Base-by-base conservation (phyloP, 2,329 filamentous ascomycete species). In the Diaporthe caulivora region DNA sequence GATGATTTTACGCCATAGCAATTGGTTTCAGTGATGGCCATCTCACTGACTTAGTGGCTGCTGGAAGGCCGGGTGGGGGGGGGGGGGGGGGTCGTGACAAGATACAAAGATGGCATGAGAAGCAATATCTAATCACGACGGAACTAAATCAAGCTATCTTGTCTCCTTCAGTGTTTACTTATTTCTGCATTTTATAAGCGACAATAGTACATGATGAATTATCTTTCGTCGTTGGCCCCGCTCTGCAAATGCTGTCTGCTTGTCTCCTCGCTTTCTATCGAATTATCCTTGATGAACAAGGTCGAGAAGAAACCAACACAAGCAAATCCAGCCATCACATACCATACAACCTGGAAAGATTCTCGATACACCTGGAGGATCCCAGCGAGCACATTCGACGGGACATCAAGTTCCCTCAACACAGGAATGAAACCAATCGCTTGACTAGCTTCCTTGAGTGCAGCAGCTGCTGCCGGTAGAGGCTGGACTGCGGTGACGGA, bases 401-500 rank as follows among this genome's bases (percentile, higher is more conserved):
- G 49, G 21, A 31, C 34, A 55, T 58, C 58, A 2, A 64, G 47
- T 1, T 17, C 58, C 29, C 18, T 67, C 34, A 72, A 54, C 15
- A 9, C 8, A 18, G 70, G 70, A 42, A 72, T 72, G 34, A 64
- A 67, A 4, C 70, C 70, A 34, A 72, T 13, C 21, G 70, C 70
- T n/a, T 64, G 29, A 9, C 57, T 72, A 17, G 70, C 18, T 15
- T 49, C 31, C 21, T 58, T 15, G 18, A 72, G 49, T 9, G 37
- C 7, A 1, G 47, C 26, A 29, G 37, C 47, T 2, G 57, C 57
- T 15, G n/a, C 70, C 26, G 70, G 70, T 11, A 72, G 70, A 34
- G 57, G 55, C 37, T 57, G n/a, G 9, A 72, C 21, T 21, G 34
- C n/a, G 24, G 62, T 42, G 21, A 80, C 74, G 1, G 76, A 72